Evolutionary conservation across 768 basidiomycete species (phyloP).

Genomic region (Lentinula guzmanii): DNA sequence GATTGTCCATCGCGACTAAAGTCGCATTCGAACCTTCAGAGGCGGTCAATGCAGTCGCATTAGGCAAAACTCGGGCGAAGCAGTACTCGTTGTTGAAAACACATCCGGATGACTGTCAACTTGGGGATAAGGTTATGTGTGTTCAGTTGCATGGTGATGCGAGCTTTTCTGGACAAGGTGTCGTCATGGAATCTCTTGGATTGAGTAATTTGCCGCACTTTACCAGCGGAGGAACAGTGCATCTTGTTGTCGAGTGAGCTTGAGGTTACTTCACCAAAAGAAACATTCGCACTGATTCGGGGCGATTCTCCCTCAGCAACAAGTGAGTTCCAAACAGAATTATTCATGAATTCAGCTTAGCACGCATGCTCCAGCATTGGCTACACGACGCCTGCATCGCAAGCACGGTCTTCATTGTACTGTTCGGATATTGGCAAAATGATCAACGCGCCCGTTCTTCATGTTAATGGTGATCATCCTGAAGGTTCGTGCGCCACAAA

Average conservation of each 20-base stretch:
- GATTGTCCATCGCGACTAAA: conserved; percentile 3
- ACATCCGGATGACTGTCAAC: conserved; percentile 44
- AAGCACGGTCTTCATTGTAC: conserved; percentile 80
- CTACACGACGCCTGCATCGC: conserved; percentile 85
- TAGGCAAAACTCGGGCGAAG: conserved; percentile 88
- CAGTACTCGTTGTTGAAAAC: conserved; percentile 76
- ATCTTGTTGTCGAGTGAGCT: conserved; percentile 85
- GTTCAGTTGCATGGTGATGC: conserved; percentile 92
- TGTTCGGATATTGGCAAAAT: conserved; percentile 88
- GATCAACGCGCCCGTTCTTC: conserved; percentile 83
- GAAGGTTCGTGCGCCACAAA: conserved; percentile 45
- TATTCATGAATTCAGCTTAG: neutral
- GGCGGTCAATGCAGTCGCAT: conserved; percentile 82
- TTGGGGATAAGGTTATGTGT: conserved; percentile 76
- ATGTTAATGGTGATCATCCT: conserved; percentile 88
- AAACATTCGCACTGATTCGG: neutral
- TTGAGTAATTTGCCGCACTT: conserved; percentile 90
- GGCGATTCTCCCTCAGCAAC: conserved; percentile 33
- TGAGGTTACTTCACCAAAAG: neutral
- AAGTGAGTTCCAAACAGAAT: conserved; percentile 31
- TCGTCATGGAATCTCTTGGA: conserved; percentile 84
- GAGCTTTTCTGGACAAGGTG: conserved; percentile 85
- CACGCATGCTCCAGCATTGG: conserved; percentile 59
- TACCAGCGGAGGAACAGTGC: conserved; percentile 85
- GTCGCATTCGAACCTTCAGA: conserved; percentile 34